Conservation (phyloP, 257 asterid species). For the Nicotiana attenuata region DNA sequence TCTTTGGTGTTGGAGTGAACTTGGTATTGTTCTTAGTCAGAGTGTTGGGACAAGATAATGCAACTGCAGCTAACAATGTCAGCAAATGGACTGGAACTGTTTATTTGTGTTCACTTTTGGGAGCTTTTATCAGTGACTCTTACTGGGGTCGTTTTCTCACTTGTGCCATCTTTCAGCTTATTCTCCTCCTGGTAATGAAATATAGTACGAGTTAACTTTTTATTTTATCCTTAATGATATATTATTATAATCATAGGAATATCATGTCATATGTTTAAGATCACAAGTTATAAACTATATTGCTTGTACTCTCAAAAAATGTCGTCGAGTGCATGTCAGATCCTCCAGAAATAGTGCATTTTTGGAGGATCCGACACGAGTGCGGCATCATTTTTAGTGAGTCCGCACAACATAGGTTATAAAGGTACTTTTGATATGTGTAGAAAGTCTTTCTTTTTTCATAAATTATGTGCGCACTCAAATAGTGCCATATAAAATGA, state of each 20-base stretch:
- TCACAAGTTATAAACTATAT: background rate
- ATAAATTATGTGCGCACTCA: background rate
- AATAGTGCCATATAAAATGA: background rate
- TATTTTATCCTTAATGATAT: background rate
- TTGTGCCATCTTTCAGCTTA: slow-evolving; percentile 59
- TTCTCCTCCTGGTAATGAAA: slow-evolving; percentile 48
- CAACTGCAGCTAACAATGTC: slow-evolving; percentile 71
- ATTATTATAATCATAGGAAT: background rate
- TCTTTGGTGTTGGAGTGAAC: slow-evolving; percentile 82
- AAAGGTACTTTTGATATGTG: background rate
- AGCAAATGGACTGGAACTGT: slow-evolving; percentile 89
- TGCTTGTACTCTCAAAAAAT: no score
- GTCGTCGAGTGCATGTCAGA: no score
- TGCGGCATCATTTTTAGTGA: no score
- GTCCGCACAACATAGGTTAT: no score
- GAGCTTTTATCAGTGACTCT: slow-evolving; percentile 82
- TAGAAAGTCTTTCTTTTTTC: background rate
- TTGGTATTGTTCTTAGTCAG: slow-evolving; percentile 67
- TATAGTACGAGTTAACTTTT: background rate
- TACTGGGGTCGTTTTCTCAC: slow-evolving; percentile 82
- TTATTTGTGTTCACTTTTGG: slow-evolving; percentile 65
- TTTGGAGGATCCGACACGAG: no score
- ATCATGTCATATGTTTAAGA: background rate
- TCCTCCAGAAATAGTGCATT: no score
- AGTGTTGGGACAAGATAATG: slow-evolving; percentile 66